Conservation (phyloP, 441 rosid genomes). For the Euphorbia schlechtendalii region DNA sequence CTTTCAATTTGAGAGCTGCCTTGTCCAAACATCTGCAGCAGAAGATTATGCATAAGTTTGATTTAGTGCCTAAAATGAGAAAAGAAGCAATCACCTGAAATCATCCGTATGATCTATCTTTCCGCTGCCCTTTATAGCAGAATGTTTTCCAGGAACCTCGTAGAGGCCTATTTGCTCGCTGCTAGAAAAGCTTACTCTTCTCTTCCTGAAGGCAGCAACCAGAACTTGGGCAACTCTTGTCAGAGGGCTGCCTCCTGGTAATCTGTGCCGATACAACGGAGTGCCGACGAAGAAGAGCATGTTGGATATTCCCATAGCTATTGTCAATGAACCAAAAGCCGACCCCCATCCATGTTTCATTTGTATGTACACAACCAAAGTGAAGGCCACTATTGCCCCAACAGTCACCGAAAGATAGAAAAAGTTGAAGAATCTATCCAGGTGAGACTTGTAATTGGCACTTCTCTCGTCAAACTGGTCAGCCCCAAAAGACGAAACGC, state of each 20-base stretch:
- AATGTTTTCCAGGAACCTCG: slow-evolving; percentile 68
- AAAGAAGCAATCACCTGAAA: slow-evolving; percentile 38
- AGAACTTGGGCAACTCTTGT: slow-evolving; percentile 88
- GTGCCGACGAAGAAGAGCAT: slow-evolving; percentile 72
- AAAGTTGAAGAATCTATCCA: slow-evolving; percentile 94
- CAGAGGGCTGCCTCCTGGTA: slow-evolving; percentile 96
- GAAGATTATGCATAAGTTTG: not conserved
- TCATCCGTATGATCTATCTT: slow-evolving; percentile 67
- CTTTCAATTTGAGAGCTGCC: slow-evolving; percentile 79
- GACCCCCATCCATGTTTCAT: slow-evolving; percentile 76
- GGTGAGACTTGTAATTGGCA: slow-evolving; percentile 58
- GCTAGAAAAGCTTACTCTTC: slow-evolving; percentile 52
- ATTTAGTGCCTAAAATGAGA: not conserved
- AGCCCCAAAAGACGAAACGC: slow-evolving; percentile 93
- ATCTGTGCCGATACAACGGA: slow-evolving; percentile 80
- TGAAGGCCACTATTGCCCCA: slow-evolving; percentile 87
- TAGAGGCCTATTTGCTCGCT: slow-evolving; percentile 70
- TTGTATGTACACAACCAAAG: slow-evolving; percentile 83
- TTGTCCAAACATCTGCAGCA: slow-evolving; percentile 74
- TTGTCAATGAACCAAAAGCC: slow-evolving; percentile 80
- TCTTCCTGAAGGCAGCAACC: slow-evolving; percentile 65
- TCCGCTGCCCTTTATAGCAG: slow-evolving; percentile 77
- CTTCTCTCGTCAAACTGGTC: slow-evolving; percentile 93
- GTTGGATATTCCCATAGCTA: slow-evolving; percentile 88
- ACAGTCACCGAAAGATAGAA: slow-evolving; percentile 75